These are phyloP conservation scores for Helotiales sp. DNA, from an alignment of 2,329 filamentous ascomycete genomes.

Conservation along the genomic window DNA sequence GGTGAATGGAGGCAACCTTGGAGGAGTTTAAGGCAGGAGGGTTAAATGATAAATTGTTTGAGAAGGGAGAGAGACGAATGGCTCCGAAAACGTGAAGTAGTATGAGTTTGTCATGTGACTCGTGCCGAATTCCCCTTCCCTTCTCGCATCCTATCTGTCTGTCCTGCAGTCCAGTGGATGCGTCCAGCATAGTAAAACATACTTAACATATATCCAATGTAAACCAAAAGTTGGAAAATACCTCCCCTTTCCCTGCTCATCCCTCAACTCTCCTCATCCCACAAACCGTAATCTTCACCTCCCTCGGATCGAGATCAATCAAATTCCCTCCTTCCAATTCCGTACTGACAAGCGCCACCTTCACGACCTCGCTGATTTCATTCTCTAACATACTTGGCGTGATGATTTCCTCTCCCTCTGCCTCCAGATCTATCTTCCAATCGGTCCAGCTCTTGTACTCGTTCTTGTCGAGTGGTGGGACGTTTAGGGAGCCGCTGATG, in stretches of 20 bases:
- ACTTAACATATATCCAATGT: background rate
- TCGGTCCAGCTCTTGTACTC: constrained; percentile 9
- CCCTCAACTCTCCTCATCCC: constrained; percentile 12
- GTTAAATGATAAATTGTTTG: too few species aligned
- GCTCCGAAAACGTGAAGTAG: background rate
- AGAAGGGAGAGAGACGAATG: background rate
- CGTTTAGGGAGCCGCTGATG: background rate
- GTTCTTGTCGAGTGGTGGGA: constrained; percentile 6
- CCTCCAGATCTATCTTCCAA: constrained; percentile 1
- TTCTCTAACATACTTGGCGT: background rate
- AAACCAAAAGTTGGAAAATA: too few species aligned
- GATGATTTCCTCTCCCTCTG: background rate
- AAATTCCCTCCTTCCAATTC: background rate
- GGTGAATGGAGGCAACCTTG: too few species aligned
- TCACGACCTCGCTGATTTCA: constrained; percentile 1
- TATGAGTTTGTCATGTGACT: background rate
- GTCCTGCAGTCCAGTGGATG: background rate
- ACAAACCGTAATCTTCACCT: constrained; percentile 7
- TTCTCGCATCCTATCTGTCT: background rate
- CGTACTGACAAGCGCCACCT: background rate
- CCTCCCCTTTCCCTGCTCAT: background rate
- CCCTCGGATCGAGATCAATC: constrained; percentile 2
- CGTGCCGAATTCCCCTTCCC: too few species aligned
- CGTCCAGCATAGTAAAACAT: constrained; percentile 37
- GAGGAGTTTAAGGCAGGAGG: too few species aligned